phyloP scores from a whole-genome alignment of 2,329 filamentous ascomycete species.

The Fusarium sacchari region DNA sequence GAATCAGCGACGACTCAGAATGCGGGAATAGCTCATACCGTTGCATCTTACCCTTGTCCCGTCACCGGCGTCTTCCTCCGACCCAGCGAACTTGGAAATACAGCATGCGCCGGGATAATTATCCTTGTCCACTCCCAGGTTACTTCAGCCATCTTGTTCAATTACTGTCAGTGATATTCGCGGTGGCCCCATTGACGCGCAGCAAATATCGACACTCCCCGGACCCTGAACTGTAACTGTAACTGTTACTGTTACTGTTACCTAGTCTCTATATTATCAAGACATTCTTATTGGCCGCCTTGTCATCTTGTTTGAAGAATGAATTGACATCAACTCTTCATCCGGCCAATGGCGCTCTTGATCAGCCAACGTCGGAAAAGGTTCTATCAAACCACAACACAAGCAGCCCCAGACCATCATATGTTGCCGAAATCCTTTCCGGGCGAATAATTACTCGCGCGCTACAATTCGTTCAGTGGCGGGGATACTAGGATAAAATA shows the following conservation, averaged over 20 bases:
- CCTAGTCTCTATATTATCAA: slow-evolving; percentile 38
- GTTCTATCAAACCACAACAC: slow-evolving; percentile 24
- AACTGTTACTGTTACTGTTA: neutral
- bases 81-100: slow-evolving; percentile 22
- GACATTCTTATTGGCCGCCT: slow-evolving; percentile 40
- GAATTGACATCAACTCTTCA: slow-evolving; percentile 42
- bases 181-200: slow-evolving; percentile 29
- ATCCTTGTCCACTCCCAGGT: slow-evolving; percentile 2
- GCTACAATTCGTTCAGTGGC: slow-evolving; percentile 8
- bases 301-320: slow-evolving; percentile 44
- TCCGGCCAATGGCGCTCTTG: slow-evolving; percentile 31
- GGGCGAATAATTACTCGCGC: slow-evolving; percentile 6
- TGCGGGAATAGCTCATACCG: slow-evolving; percentile 34
- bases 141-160: neutral
- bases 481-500: slow-evolving; percentile 23
- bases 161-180: slow-evolving; percentile 1
- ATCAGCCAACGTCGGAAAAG: slow-evolving; percentile 27
- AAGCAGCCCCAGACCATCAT: slow-evolving; percentile 18
- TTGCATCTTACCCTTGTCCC: slow-evolving; percentile 27
- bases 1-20: slow-evolving; percentile 34
- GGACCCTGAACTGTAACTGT: slow-evolving; percentile 24
- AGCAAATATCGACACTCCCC: slow-evolving; percentile 33
- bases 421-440: slow-evolving; percentile 28
- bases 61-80: slow-evolving; percentile 22
- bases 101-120: neutral